Evolutionary conservation across 148 eudicot species (phyloP).

Genomic region (Rhododendron ferrugineum): DNA sequence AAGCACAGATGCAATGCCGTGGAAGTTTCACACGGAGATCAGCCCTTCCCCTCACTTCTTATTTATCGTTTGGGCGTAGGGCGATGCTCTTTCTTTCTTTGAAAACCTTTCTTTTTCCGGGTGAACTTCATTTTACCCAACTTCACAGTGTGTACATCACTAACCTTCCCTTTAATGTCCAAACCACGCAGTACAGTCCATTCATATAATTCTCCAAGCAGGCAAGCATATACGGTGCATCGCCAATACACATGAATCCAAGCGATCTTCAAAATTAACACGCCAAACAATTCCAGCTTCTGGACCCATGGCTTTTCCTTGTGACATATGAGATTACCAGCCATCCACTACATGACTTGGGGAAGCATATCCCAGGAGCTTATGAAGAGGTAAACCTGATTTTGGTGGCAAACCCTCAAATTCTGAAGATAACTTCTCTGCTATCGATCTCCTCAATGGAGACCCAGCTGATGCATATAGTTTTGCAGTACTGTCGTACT

Average conservation of each 20-base stretch:
- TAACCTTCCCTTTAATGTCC: neutral
- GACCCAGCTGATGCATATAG: conserved; percentile 17
- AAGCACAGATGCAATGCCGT: neutral
- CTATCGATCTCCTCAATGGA: conserved; percentile 21
- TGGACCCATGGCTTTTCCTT: neutral
- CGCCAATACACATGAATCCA: neutral
- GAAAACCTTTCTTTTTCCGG: neutral
- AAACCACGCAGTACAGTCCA: neutral
- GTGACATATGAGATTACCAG: neutral
- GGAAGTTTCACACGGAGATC: neutral
- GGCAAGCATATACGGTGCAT: neutral
- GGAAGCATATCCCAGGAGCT: conserved; percentile 83
- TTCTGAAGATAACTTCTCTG: conserved; percentile 34
- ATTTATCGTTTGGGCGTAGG: neutral
- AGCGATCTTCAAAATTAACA: neutral
- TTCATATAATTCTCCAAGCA: neutral
- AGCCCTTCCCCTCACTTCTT: neutral
- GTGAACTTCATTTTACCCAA: neutral
- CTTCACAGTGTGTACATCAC: neutral
- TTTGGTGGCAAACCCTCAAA: conserved; percentile 36
- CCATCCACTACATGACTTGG: conserved; percentile 34
- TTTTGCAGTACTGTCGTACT: conserved; percentile 14
- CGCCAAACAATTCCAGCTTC: neutral
- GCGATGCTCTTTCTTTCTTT: neutral
- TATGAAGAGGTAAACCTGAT: conserved; percentile 62